These are phyloP conservation scores for Albophoma yamanashiensis DNA, from an alignment of 2,329 filamentous ascomycete species.

Conservation along the genomic window DNA sequence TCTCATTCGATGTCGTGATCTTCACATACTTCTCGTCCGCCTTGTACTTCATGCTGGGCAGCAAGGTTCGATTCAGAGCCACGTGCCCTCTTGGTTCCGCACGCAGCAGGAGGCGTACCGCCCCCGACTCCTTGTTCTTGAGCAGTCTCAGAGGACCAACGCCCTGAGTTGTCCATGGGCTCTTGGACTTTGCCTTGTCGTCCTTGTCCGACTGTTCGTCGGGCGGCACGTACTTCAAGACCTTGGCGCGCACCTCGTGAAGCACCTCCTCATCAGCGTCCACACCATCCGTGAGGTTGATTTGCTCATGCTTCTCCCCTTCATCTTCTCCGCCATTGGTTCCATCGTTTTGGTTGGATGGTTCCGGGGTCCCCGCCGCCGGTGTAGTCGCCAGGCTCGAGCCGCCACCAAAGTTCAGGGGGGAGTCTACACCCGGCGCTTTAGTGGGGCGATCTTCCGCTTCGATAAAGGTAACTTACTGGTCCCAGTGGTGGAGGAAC, in stretches of 20 bases:
- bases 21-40: slow-evolving; percentile 50
- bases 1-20: slow-evolving; percentile 44
- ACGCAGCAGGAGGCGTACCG: slow-evolving; percentile 59
- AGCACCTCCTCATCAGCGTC: slow-evolving; percentile 64
- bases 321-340: slow-evolving; percentile 33
- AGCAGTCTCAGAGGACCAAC: slow-evolving; percentile 63
- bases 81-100: slow-evolving; percentile 67
- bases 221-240: slow-evolving; percentile 46
- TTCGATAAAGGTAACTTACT: slow-evolving; percentile 32
- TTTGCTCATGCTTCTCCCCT: slow-evolving; percentile 53
- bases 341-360: slow-evolving; percentile 34
- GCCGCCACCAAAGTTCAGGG: slow-evolving; percentile 45
- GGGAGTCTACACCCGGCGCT: slow-evolving; percentile 40
- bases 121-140: slow-evolving; percentile 59
- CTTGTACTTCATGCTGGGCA: slow-evolving; percentile 53
- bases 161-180: slow-evolving; percentile 58
- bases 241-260: slow-evolving; percentile 62
- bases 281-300: slow-evolving; percentile 56
- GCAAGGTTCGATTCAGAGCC: slow-evolving; percentile 58
- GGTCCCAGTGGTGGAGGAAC: slow-evolving; percentile 33
- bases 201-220: slow-evolving; percentile 33
- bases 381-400: slow-evolving; percentile 52
- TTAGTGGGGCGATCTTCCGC: slow-evolving; percentile 34
- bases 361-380: slow-evolving; percentile 47
- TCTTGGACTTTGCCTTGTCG: slow-evolving; percentile 35